Evolutionary conservation across 331 rosid genomes (phyloP).

Genomic region (Rosa hybrid): DNA sequence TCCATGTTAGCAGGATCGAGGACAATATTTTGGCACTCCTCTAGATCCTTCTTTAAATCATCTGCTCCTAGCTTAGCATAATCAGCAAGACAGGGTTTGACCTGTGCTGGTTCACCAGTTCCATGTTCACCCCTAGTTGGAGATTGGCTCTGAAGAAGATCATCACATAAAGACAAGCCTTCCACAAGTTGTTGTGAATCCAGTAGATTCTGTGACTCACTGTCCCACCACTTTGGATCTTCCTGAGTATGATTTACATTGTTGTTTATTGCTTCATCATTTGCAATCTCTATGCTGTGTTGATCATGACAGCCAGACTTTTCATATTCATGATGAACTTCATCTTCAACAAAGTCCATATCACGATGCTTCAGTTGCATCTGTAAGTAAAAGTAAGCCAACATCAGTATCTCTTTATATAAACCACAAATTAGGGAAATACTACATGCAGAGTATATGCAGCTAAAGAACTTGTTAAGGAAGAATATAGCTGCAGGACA

Average conservation of each 20-base stretch:
- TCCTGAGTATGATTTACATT: constrained; percentile 48
- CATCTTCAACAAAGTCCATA: constrained; percentile 28
- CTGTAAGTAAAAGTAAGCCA: constrained; percentile 10
- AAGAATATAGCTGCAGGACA: neutral
- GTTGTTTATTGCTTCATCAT: constrained; percentile 34
- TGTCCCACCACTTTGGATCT: constrained; percentile 80
- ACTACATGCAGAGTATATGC: neutral
- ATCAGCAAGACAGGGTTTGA: constrained; percentile 51
- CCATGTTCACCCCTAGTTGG: constrained; percentile 45
- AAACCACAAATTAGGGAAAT: neutral
- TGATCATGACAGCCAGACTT: constrained; percentile 30
- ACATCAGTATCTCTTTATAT: constrained; percentile 16
- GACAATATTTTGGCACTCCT: constrained; percentile 69
- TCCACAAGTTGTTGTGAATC: constrained; percentile 83
- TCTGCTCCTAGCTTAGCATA: constrained; percentile 73
- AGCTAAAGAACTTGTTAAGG: neutral
- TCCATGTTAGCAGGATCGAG: constrained; percentile 54
- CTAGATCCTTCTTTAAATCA: constrained; percentile 76
- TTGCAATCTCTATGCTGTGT: constrained; percentile 29
- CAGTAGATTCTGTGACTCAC: constrained; percentile 78
- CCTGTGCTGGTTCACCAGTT: constrained; percentile 35
- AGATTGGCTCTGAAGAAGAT: constrained; percentile 82
- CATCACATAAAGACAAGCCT: constrained; percentile 65
- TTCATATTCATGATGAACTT: constrained; percentile 36
- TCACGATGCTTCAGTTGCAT: constrained; percentile 29